A percentile compares a stretch with the other conserved stretches of the same genome.
Conservation (phyloP, 1,139 yeast species). For the Protomyces gravidus region DNA sequence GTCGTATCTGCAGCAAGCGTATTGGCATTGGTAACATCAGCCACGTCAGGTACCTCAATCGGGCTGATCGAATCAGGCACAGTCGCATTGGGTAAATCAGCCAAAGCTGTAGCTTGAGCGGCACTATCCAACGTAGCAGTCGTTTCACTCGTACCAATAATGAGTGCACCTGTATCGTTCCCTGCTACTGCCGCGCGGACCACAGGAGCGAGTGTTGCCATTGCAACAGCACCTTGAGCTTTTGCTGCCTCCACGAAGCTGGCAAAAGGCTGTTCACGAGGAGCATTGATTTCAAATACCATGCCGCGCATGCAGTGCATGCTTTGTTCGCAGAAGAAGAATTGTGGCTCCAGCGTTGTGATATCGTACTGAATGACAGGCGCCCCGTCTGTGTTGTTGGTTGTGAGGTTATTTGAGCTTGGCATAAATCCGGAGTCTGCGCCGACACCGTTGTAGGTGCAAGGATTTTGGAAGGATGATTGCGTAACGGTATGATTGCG, state of each 20-base stretch:
- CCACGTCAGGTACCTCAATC: not conserved
- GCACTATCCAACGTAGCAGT: not conserved
- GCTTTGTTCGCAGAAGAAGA: conserved; percentile 6
- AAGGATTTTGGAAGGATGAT: conserved; percentile 4
- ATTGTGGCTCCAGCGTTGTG: not conserved
- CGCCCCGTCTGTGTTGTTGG: not conserved
- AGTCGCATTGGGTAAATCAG: not conserved
- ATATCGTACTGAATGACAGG: conserved; percentile 5
- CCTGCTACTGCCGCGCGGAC: not conserved
- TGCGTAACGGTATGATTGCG: conserved; percentile 17
- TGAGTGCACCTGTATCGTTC: not conserved
- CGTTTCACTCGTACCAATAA: not conserved
- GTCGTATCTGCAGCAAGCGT: not conserved
- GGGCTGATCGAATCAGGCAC: not conserved
- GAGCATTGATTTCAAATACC: conserved; percentile 16
- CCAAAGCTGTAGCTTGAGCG: not conserved
- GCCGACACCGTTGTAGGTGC: not conserved
- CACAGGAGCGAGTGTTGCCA: not conserved
- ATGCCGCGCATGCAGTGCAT: conserved; percentile 12
- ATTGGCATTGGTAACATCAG: not conserved
- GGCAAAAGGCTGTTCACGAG: not conserved
- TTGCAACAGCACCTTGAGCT: not conserved
- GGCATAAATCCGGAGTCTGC: conserved; percentile 7
- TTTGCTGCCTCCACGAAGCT: not conserved
- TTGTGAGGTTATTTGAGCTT: not conserved